Evolutionary conservation across 805 yeast species (phyloP).

Genomic region (Naumovozyma castellii): DNA sequence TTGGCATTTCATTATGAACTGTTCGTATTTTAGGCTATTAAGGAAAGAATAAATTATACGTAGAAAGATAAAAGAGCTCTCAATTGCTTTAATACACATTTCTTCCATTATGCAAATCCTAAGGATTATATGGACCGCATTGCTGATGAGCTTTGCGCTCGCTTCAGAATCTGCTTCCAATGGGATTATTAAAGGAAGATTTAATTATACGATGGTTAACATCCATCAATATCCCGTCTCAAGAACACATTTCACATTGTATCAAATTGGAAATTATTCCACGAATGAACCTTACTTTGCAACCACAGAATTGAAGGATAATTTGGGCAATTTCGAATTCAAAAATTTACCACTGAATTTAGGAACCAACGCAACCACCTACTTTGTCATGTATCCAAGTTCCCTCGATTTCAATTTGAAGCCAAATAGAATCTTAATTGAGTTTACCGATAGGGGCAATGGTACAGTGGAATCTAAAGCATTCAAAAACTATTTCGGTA

Average conservation of each 20-base stretch:
- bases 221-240: conserved; percentile 14
- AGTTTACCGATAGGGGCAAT: conserved; percentile 13
- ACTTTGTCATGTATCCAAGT: conserved; percentile 21
- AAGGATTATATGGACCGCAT: background rate
- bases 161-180: conserved; percentile 5
- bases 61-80: too few species aligned
- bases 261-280: conserved; percentile 20
- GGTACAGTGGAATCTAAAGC: conserved; percentile 17
- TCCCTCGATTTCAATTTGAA: conserved; percentile 27
- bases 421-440: conserved; percentile 27
- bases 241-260: conserved; percentile 19
- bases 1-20: too few species aligned
- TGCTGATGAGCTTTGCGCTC: too few species aligned
- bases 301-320: conserved; percentile 8
- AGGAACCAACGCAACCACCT: conserved; percentile 20
- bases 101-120: background rate
- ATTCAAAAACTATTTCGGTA: conserved; percentile 26
- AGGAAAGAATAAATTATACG: too few species aligned
- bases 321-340: conserved; percentile 23
- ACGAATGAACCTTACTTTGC: conserved; percentile 9
- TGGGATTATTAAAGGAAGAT: conserved; percentile 22
- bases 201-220: conserved; percentile 16
- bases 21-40: too few species aligned
- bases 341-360: conserved; percentile 19
- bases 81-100: too few species aligned